phyloP scores from a whole-genome alignment of 257 asterid species.

The Rauvolfia tetraphylla region DNA sequence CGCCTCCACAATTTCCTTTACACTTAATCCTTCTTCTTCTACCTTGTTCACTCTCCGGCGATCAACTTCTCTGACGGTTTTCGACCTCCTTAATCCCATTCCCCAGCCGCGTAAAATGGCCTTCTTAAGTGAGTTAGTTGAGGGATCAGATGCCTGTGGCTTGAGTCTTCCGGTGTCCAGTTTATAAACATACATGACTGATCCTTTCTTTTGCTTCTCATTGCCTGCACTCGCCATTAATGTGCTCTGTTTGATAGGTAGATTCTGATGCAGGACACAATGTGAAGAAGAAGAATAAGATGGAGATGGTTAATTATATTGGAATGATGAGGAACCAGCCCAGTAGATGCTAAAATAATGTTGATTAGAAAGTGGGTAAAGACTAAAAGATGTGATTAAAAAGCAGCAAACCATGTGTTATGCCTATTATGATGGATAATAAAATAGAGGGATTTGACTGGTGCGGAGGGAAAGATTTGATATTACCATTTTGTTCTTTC shows the following conservation, averaged over 20 bases:
- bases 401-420: constrained; percentile 60
- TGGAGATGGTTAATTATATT: background rate
- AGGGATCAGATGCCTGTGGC: constrained; percentile 16
- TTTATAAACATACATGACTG: constrained; percentile 44
- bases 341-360: constrained; percentile 8
- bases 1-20: constrained; percentile 13
- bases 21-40: constrained; percentile 15
- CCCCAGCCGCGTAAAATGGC: constrained; percentile 30
- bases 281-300: background rate
- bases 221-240: constrained; percentile 30
- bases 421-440: constrained; percentile 37
- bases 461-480: constrained; percentile 31
- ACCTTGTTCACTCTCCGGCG: constrained; percentile 5
- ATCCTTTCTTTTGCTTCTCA: constrained; percentile 38
- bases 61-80: constrained; percentile 39
- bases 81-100: constrained; percentile 43
- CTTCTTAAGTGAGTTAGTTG: constrained; percentile 25
- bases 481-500: constrained; percentile 32
- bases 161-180: constrained; percentile 25
- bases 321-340: background rate
- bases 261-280: background rate
- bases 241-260: background rate
- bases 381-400: constrained; percentile 17
- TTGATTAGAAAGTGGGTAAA: constrained; percentile 28
- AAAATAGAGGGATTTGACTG: constrained; percentile 17